Evolutionary conservation across 1,284 basidiomycete genomes (phyloP), one percentile per base, ranked within the genome.

Genomic region (Golubevia sp.): DNA sequence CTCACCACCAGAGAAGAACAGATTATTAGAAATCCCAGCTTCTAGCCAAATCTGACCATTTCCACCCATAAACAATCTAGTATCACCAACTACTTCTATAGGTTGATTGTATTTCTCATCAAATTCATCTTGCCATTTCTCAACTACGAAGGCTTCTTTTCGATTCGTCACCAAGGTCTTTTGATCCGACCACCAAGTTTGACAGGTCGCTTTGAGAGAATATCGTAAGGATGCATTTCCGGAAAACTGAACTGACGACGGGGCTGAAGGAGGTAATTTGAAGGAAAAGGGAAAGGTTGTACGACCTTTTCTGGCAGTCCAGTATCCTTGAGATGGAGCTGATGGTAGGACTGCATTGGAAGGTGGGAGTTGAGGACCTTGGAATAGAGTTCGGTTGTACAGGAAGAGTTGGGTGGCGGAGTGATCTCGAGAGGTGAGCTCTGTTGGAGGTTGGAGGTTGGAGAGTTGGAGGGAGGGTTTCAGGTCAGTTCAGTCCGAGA

Each of bases 51-150:
- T 68, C 23, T 70, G 71, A 30, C 77, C 75, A 20, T 67, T 71
- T 27, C 77, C 77, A 2, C 77, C 77, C 73, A 79, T 77, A 63
- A 79, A 79, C 25, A 79, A 63, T 6, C 74, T 64, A 20, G 77
- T 77, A 25, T 79, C 77, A 4, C 67, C 75, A 3, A 79, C 68
- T 11, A 62, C 71, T 34, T 79, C 73, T 53, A 74, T 58, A 8
- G 76, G 74, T 58, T 74, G 62, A 23, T 55, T 53, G 57, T 69
- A 77, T 38, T 57, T 56, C 30, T 63, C 63, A 44, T 70, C 57
- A 25, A 55, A 38, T 55, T 72, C 66, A 56, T 76, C 73, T 15
- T 71, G 49, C 75, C 77, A 79, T 51, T 66, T 67, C 53, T 79
- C 77, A 15, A 77, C 68, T 25, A 77, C 77, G 20, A 70, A 69